Base-by-base conservation (phyloP, 805 yeast genomes). In the Zygosaccharomyces gambellarensis region DNA sequence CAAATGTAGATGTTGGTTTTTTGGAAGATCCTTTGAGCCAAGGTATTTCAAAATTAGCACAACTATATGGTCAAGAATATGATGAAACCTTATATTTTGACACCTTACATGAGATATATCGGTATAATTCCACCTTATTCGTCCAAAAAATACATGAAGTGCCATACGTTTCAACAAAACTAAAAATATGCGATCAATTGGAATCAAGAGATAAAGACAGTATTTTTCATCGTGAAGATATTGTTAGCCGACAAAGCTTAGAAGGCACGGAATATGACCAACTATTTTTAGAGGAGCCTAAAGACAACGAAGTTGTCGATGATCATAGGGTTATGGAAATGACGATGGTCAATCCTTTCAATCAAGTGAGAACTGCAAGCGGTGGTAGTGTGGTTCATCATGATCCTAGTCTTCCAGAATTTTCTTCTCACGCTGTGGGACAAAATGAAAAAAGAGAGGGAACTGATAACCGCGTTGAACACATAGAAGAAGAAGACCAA, bases 311-410 rank as follows among this genome's bases (percentile, higher is more conserved):
- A 3, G 28, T 38, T 8, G 41, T 45, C 8, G 60, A 57, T 32
- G 67, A 61, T 8, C 57, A 53, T 39, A 58, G 44, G 32, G 59
- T 50, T 28, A 50, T 63, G 55, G 69, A 67, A 46, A 63, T 67
- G 65, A 67, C 71, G 1, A 67, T 65, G 70, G 65, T 66, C 4
- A 63, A 65, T 36, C 69, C 69, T 5, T 58, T 59, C 40, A 55
- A 52, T 4, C 53, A 52, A 23, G 54, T 53, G 28, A 43, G 59
- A 28, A 36, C 56, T 7, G 27, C 51, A 4, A 59, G 62, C 43
- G 54, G 53, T 25, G 52, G 53, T 32, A 61, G 64, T 39, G 65
- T 61, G 3, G 47, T 62, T n/a, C 57, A 57, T 34, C 60, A 60
- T 34, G 54, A 54, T 14, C 40, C 50, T 8, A 31, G 36, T 3